phyloP scores from a whole-genome alignment of 257 asterid genomes.

The Datura wrightii region DNA sequence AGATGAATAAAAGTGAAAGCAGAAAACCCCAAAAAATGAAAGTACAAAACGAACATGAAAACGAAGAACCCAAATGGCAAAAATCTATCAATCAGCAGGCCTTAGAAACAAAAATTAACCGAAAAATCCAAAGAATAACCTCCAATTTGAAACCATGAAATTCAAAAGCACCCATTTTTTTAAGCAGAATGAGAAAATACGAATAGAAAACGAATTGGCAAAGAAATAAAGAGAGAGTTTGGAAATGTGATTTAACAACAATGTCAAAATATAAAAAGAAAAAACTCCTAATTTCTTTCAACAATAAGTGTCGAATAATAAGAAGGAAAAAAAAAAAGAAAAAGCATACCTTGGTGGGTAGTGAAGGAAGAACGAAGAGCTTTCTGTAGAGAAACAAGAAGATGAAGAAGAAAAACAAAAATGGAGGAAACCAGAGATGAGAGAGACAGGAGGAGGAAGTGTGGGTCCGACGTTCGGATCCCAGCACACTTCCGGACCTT shows the following conservation, averaged over 20 bases:
- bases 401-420: neutral
- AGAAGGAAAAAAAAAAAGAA: neutral
- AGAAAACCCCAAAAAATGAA: conserved; percentile 24
- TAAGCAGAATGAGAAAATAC: neutral
- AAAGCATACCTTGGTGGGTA: neutral
- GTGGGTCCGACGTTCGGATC: conserved; percentile 30
- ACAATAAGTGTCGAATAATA: too few relatives aligned
- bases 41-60: neutral
- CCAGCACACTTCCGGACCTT: conserved; percentile 30
- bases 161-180: neutral
- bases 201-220: neutral
- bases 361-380: neutral
- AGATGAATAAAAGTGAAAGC: conserved; percentile 14
- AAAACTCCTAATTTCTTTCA: neutral
- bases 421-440: neutral
- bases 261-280: neutral
- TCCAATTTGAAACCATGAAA: neutral
- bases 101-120: neutral
- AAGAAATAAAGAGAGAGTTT: too few relatives aligned
- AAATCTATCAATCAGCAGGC: neutral
- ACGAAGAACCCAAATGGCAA: neutral
- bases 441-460: neutral
- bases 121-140: neutral
- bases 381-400: neutral
- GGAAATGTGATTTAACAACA: neutral